Evolutionary conservation across 768 basidiomycete species (phyloP).

Genomic region (Auriscalpium vulgare): DNA sequence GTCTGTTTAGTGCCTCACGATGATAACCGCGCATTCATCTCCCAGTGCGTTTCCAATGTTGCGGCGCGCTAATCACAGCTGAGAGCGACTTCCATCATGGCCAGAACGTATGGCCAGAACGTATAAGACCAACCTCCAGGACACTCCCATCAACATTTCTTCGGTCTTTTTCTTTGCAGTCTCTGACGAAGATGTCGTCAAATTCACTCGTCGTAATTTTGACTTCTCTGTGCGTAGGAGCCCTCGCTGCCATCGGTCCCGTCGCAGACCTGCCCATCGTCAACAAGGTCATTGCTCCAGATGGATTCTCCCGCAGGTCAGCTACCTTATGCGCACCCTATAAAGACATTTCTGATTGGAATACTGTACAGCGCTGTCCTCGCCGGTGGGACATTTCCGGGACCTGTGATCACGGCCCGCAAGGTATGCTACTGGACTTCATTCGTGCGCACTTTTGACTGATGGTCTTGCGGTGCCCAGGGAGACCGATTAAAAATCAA

Average conservation of each 20-base stretch:
- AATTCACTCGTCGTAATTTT: background rate
- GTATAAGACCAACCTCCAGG: too few species aligned
- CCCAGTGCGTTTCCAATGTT: too few species aligned
- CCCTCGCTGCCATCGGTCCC: background rate
- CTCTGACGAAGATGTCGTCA: too few species aligned
- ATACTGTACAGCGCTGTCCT: background rate
- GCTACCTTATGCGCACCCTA: background rate
- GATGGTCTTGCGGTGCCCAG: conserved; percentile 1
- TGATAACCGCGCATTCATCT: too few species aligned
- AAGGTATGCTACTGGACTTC: background rate
- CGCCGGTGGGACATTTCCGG: conserved; percentile 2
- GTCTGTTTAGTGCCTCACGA: too few species aligned
- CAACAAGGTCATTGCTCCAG: conserved; percentile 2
- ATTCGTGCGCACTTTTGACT: background rate
- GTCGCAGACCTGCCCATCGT: background rate
- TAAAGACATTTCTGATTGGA: background rate
- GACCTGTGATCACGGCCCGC: background rate
- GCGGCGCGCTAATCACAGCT: too few species aligned
- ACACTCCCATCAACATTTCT: too few species aligned
- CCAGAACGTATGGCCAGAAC: too few species aligned
- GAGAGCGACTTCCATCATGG: too few species aligned
- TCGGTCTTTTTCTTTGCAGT: too few species aligned
- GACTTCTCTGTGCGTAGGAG: background rate
- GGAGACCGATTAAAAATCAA: background rate
- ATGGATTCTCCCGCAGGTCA: conserved; percentile 1